Percentiles rank a stretch among this genome's conserved stretches.
Conservation (phyloP, 768 basidiomycete genomes). For the Ramaria sp. region DNA sequence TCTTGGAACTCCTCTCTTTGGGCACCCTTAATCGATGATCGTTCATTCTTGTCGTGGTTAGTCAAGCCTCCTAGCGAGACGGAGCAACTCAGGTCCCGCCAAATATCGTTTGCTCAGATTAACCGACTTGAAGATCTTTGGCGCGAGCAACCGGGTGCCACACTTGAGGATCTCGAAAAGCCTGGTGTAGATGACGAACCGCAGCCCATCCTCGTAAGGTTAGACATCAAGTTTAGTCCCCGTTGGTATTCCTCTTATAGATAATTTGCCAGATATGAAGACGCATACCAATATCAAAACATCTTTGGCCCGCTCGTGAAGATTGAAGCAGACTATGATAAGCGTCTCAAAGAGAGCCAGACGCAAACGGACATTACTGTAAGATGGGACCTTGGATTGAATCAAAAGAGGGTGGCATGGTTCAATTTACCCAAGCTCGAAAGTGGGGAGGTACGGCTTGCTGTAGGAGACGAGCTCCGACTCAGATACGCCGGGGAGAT, state of each 20-base stretch:
- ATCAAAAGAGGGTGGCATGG: conserved; percentile 99
- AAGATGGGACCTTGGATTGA: conserved; percentile 95
- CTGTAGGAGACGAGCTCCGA: conserved; percentile 92
- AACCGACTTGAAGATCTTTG: conserved; percentile 96
- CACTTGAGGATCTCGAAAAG: conserved; percentile 92
- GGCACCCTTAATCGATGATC: conserved; percentile 97
- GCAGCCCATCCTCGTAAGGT: conserved; percentile 71
- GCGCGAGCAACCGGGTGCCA: conserved; percentile 93
- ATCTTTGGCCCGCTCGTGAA: conserved; percentile 99
- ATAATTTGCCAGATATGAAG: conserved; percentile 53
- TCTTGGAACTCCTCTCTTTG: conserved; percentile 97
- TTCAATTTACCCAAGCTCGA: conserved; percentile 94
- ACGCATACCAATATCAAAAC: conserved; percentile 99
- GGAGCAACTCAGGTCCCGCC: conserved; percentile 91
- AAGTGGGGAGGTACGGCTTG: conserved; percentile 93
- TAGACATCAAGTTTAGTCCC: conserved; percentile 11
- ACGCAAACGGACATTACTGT: conserved; percentile 96
- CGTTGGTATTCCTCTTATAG: neutral
- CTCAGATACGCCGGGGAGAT: conserved; percentile 82
- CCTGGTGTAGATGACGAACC: conserved; percentile 98
- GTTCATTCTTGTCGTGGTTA: conserved; percentile 98
- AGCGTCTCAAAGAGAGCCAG: conserved; percentile 94
- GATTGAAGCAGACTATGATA: conserved; percentile 99
- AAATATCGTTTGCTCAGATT: conserved; percentile 95
- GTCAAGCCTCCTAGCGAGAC: conserved; percentile 96